These are phyloP conservation scores for Saccharomyces hybrid DNA, from an alignment of 1,139 yeast species.

Conservation along the genomic window DNA sequence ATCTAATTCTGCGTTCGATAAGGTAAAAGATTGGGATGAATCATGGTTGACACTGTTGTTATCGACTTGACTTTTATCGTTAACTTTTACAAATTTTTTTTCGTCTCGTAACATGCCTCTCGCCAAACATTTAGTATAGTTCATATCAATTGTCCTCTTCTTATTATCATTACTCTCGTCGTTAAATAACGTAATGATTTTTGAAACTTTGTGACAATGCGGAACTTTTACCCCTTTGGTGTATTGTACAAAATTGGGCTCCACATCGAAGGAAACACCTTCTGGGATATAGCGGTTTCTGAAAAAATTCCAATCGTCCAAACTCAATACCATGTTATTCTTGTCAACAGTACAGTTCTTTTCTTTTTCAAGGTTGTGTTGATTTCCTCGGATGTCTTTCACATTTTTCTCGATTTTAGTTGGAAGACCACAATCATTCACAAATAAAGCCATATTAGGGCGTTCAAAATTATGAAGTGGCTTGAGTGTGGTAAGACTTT, in stretches of 20 bases:
- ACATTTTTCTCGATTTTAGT: neutral
- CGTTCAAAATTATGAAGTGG: neutral
- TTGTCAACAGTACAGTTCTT: neutral
- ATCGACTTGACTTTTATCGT: neutral
- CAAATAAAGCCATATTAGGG: neutral
- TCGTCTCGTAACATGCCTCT: slow-evolving; percentile 5
- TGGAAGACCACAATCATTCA: neutral
- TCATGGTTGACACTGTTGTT: neutral
- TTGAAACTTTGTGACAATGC: slow-evolving; percentile 15
- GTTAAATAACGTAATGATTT: slow-evolving; percentile 14
- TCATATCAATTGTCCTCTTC: slow-evolving; percentile 22
- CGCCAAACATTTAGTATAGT: slow-evolving; percentile 22
- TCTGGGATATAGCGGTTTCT: slow-evolving; percentile 18
- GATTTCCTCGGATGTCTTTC: neutral
- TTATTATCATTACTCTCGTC: slow-evolving; percentile 12
- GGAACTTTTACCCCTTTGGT: slow-evolving; percentile 9
- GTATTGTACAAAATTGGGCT: slow-evolving; percentile 18
- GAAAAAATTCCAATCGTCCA: slow-evolving; percentile 9
- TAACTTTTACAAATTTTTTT: neutral
- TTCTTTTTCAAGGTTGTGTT: neutral
- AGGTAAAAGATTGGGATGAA: neutral
- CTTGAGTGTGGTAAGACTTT: neutral
- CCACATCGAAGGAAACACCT: slow-evolving; percentile 17
- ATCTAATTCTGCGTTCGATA: slow-evolving; percentile 6
- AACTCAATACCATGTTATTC: neutral